These are phyloP conservation scores for Tillandsia leiboldiana DNA, from an alignment of 176 grass and related monocot genomes.

Conservation along the genomic window DNA sequence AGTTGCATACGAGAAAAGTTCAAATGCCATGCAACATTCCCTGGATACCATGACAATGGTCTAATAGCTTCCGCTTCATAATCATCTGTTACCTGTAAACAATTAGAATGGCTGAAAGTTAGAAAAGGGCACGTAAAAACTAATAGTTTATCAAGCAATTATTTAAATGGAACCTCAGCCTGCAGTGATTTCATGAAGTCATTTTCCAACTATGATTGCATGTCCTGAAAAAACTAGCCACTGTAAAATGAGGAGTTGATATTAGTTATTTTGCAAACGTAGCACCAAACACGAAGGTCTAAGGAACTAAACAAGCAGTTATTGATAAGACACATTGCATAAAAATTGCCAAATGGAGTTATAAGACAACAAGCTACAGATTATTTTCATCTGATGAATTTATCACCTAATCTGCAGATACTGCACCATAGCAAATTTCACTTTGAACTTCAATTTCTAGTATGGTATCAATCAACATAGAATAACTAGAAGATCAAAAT, in stretches of 20 bases:
- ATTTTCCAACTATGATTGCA: conserved; percentile 72
- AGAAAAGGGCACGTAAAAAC: background rate
- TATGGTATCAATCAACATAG: conserved; percentile 9
- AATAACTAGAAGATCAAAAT: conserved; percentile 9
- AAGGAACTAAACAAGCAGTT: conserved; percentile 3
- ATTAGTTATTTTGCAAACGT: too few species aligned
- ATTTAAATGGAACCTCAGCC: conserved; percentile 50
- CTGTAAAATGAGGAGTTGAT: conserved; percentile 50
- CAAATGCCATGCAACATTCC: conserved; percentile 97
- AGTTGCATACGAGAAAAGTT: conserved; percentile 98
- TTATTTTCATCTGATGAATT: too few species aligned
- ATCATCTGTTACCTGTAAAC: conserved; percentile 60
- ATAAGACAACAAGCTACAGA: too few species aligned
- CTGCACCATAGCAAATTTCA: background rate
- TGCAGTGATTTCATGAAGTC: conserved; percentile 79
- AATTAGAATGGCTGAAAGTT: background rate
- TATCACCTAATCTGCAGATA: background rate
- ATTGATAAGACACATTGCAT: background rate
- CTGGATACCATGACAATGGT: conserved; percentile 90
- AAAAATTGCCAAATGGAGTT: too few species aligned
- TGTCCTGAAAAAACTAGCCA: conserved; percentile 78
- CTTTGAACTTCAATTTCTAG: too few species aligned
- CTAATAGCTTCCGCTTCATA: conserved; percentile 75
- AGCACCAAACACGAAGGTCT: too few species aligned
- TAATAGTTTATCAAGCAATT: background rate